Base-by-base conservation (phyloP, 441 rosid genomes). In the Jatropha podagrica region DNA sequence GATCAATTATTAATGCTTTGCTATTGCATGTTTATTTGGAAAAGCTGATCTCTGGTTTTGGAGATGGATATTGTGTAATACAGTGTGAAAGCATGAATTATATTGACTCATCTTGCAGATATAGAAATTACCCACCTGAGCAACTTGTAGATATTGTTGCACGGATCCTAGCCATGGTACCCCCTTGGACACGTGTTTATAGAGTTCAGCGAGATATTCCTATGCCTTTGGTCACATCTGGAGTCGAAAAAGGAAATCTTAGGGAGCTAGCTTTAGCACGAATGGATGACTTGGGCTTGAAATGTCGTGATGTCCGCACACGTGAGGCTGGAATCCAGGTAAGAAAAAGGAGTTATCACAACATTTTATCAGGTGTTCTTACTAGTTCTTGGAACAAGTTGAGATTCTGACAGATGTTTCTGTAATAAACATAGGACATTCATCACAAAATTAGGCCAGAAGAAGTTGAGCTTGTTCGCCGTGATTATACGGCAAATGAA, bases 251-350 rank as follows among this genome's bases (percentile, higher is more conserved):
- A 81, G 99, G 99, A 82, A 96, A 96, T 84, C 99, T 96, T 56
- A 90, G 99, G 77, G 99, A 96, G 88, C 82, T 96, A 76, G 98
- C 99, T 76, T 81, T 96, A 44, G 97, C 97, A 75, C 87, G 99
- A 77, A 94, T 96, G 97, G 97, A 94, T 85, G 98, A 94, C 82
- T 87, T 96, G 83, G 97, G 99, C 77, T 87, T 96, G 78, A 96
- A 96, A 78, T 96, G 99, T 80, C 95, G 97, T 67, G 98, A 96
- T 88, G 99, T 96, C 68, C 93, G 98, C 65, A 94, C 98, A 61
- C 97, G 97, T 61, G 99, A 96, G 85, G 99, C 99, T 73, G 99
- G 99, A 81, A 96, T 96, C 78, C 99, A 96, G 97, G 99, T 90
- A 60, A 78, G 68, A 48, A 56, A 20, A 64, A 48, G 32, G 44